A percentile compares a stretch with the other conserved stretches of the same genome.
These are phyloP conservation scores for Pichia pseudocactophila DNA, from an alignment of 805 yeast species.

Conservation along the genomic window DNA sequence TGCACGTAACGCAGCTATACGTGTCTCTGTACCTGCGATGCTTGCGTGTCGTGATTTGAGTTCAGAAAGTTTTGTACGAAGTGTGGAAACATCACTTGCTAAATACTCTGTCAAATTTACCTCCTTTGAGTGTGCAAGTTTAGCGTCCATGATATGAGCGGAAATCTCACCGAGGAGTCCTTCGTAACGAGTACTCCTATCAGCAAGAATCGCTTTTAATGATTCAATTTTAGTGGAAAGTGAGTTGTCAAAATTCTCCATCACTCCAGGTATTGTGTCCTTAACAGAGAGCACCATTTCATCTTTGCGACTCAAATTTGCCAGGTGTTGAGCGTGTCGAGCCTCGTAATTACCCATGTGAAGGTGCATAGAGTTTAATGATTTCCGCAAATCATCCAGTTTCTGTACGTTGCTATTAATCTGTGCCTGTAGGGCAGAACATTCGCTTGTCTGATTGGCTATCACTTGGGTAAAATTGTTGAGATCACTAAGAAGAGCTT, in stretches of 20 bases:
- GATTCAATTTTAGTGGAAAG: too few species aligned
- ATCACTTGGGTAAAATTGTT: constrained; percentile 32
- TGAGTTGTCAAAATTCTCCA: too few species aligned
- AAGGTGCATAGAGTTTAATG: constrained; percentile 32
- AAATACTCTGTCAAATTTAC: constrained; percentile 34
- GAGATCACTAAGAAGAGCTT: constrained; percentile 31
- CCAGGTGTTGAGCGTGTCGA: constrained; percentile 18
- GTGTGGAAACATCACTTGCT: constrained; percentile 31
- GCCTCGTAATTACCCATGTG: constrained; percentile 48
- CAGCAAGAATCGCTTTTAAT: neutral
- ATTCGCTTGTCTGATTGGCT: constrained; percentile 18
- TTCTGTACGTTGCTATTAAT: constrained; percentile 13
- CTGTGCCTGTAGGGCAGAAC: constrained; percentile 10
- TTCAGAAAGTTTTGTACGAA: constrained; percentile 27
- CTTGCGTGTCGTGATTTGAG: constrained; percentile 32
- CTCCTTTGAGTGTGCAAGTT: constrained; percentile 33
- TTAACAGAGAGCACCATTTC: constrained; percentile 3
- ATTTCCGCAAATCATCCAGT: constrained; percentile 21
- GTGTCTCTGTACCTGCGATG: constrained; percentile 36
- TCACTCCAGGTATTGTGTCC: too few species aligned
- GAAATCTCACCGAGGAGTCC: constrained; percentile 12
- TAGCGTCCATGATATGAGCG: constrained; percentile 13
- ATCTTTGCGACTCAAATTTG: constrained; percentile 13
- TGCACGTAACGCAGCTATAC: constrained; percentile 36
- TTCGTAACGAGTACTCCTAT: constrained; percentile 4